Conservation (phyloP, 106 monocot genomes). For the Allium sativum region DNA sequence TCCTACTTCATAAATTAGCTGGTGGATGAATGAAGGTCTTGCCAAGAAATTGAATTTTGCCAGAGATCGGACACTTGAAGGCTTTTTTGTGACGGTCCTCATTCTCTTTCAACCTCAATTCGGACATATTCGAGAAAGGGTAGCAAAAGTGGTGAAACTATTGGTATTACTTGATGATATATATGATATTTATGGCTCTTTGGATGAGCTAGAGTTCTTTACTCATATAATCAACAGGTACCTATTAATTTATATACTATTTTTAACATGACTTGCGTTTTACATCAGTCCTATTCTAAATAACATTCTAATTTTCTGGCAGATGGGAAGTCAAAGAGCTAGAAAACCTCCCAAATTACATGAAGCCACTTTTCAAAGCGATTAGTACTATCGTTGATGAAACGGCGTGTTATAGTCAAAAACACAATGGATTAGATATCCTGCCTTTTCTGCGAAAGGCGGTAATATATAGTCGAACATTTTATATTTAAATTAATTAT, state of each 20-base stretch:
- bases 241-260: neutral
- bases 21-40: conserved; percentile 4
- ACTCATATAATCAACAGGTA: conserved; percentile 27
- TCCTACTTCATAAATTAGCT: neutral
- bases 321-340: conserved; percentile 33
- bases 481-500: no score
- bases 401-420: conserved; percentile 8
- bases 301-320: neutral
- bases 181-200: conserved; percentile 35
- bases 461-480: conserved; percentile 6
- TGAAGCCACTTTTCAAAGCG: neutral
- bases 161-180: conserved; percentile 29
- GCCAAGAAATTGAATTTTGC: conserved; percentile 28
- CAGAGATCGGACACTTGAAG: conserved; percentile 21
- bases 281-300: neutral
- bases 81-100: conserved; percentile 1
- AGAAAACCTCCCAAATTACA: conserved; percentile 26
- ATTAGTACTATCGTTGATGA: conserved; percentile 17
- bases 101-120: conserved; percentile 20
- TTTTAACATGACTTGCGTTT: neutral
- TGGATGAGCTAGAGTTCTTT: conserved; percentile 39
- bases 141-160: conserved; percentile 20
- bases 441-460: conserved; percentile 15
- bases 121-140: conserved; percentile 13
- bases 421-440: conserved; percentile 16